phyloP scores from a whole-genome alignment of 1,139 yeast genomes.

The Geotrichum histeridarum region DNA sequence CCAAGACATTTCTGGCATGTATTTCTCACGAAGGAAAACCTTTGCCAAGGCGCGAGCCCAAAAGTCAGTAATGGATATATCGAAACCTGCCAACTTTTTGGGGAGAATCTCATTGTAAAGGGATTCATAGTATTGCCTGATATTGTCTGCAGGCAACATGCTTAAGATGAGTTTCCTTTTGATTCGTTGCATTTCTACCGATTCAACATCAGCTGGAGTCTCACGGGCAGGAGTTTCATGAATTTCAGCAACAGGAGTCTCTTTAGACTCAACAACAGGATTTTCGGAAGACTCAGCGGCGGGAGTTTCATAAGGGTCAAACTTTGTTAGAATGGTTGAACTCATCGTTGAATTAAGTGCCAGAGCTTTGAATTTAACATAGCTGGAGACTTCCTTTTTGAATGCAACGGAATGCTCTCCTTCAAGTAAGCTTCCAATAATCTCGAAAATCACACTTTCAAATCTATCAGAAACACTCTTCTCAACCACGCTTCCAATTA shows the following conservation, averaged over 20 bases:
- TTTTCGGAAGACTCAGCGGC: not conserved
- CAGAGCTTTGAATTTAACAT: not conserved
- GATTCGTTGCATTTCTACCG: not conserved
- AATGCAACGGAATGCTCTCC: not conserved
- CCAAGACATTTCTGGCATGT: slow-evolving; percentile 62
- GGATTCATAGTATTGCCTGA: slow-evolving; percentile 46
- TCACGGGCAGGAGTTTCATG: not conserved
- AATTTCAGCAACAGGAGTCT: not conserved
- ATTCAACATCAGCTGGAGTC: not conserved
- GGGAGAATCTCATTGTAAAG: slow-evolving; percentile 49
- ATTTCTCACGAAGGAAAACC: slow-evolving; percentile 53
- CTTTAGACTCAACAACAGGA: not conserved
- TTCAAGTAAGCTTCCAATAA: not conserved
- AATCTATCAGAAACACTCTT: not conserved
- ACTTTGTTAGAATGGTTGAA: not conserved
- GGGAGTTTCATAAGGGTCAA: not conserved
- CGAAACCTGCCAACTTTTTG: slow-evolving; percentile 66
- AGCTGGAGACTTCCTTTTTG: not conserved
- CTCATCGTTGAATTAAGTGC: not conserved
- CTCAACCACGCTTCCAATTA: slow-evolving; percentile 10
- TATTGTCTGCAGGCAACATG: slow-evolving; percentile 28
- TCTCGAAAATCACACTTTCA: not conserved
- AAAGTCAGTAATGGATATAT: slow-evolving; percentile 66
- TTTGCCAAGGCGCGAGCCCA: slow-evolving; percentile 81
- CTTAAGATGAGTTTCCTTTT: not conserved